A percentile compares a stretch with the other conserved stretches of the same genome.
Evolutionary conservation across 1,139 yeast genomes (phyloP).

Genomic region (Pichia sp.): DNA sequence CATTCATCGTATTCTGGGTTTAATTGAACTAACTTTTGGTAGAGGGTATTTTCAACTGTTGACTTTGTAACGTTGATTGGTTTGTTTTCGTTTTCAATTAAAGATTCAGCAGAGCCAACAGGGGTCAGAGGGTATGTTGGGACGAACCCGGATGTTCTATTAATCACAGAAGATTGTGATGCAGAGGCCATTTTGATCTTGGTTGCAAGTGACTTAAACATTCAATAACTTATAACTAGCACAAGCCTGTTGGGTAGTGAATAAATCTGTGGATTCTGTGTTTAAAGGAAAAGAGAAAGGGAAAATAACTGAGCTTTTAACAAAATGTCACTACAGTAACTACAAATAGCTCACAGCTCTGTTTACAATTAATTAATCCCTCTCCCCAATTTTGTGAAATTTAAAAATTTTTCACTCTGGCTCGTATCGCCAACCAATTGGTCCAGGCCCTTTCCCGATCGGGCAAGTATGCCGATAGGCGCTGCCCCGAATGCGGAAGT

Average conservation of each 20-base stretch:
- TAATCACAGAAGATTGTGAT: slow-evolving; percentile 3
- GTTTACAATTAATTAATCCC: too few species aligned
- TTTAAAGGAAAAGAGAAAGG: too few species aligned
- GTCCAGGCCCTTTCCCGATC: too few species aligned
- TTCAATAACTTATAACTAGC: not conserved
- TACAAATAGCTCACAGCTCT: too few species aligned
- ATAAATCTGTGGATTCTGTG: too few species aligned
- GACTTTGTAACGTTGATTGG: not conserved
- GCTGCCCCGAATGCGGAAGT: too few species aligned
- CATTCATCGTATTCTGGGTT: slow-evolving; percentile 43
- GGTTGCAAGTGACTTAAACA: slow-evolving; percentile 13
- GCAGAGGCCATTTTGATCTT: slow-evolving; percentile 11
- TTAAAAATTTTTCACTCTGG: too few species aligned
- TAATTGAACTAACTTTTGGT: not conserved
- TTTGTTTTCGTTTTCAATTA: not conserved
- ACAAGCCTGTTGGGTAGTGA: not conserved
- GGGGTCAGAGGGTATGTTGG: slow-evolving; percentile 15
- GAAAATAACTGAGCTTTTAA: too few species aligned
- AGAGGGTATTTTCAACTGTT: slow-evolving; percentile 8
- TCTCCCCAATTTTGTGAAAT: too few species aligned
- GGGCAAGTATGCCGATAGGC: too few species aligned
- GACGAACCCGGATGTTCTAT: not conserved
- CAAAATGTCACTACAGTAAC: too few species aligned
- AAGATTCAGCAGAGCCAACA: slow-evolving; percentile 6
- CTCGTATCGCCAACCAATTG: too few species aligned